phyloP scores from a whole-genome alignment of 306 rosid genomes.

The Quercus engelmannii region DNA sequence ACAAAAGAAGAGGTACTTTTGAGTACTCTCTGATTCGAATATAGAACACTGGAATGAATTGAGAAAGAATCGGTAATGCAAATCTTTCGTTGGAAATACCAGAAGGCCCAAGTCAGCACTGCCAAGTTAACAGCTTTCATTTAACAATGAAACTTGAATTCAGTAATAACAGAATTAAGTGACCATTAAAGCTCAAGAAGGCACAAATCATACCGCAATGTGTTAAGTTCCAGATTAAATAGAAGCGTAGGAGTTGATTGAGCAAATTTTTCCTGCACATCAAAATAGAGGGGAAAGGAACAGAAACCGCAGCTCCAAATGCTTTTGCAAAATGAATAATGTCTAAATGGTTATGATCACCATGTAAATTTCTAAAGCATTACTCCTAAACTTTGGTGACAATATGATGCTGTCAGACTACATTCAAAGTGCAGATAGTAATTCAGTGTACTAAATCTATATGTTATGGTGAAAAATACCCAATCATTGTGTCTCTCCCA shows the following conservation, averaged over 20 bases:
- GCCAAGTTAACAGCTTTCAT: conserved; percentile 43
- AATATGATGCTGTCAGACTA: neutral
- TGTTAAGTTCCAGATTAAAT: conserved; percentile 92
- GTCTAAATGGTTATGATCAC: neutral
- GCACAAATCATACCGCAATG: conserved; percentile 58
- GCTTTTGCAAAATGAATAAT: neutral
- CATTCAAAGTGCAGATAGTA: neutral
- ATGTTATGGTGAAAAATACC: neutral
- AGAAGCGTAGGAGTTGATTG: conserved; percentile 68
- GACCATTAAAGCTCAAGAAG: conserved; percentile 13
- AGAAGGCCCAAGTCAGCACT: conserved; percentile 97
- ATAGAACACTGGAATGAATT: conserved; percentile 86
- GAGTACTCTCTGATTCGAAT: conserved; percentile 88
- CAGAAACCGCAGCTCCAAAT: neutral
- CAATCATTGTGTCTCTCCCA: no score
- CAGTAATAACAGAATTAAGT: conserved; percentile 15
- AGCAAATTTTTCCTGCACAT: conserved; percentile 85
- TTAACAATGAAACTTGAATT: conserved; percentile 19
- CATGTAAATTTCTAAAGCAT: neutral
- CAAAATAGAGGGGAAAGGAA: conserved; percentile 17
- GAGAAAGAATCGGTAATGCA: conserved; percentile 95
- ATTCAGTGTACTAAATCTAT: neutral
- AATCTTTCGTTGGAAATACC: conserved; percentile 85
- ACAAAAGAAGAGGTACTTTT: conserved; percentile 45
- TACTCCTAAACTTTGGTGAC: neutral